A percentile compares a stretch with the other conserved stretches of the same genome.
Conservation (phyloP, 2,329 filamentous ascomycete species). For the Hypoxylon sp. region DNA sequence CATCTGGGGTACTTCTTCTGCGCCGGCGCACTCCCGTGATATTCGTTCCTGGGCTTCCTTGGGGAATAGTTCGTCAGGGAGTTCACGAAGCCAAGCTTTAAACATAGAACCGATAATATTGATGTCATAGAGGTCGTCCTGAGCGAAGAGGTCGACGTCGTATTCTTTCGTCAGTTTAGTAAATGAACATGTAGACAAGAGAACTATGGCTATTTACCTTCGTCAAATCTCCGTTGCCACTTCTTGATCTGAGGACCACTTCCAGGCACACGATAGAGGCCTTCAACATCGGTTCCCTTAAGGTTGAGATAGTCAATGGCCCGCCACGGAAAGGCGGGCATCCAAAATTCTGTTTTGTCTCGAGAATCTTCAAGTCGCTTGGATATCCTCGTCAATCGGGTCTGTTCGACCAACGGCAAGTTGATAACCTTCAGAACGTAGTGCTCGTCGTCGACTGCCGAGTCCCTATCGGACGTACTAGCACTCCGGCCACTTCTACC, state of each 20-base stretch:
- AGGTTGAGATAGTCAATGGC: slow-evolving; percentile 97
- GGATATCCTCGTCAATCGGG: slow-evolving; percentile 89
- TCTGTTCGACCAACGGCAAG: slow-evolving; percentile 87
- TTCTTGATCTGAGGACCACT: slow-evolving; percentile 92
- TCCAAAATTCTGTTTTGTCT: slow-evolving; percentile 99
- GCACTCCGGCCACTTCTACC: slow-evolving; percentile 81
- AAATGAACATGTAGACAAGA: slow-evolving; percentile 1
- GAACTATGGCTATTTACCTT: slow-evolving; percentile 64
- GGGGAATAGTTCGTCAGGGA: slow-evolving; percentile 95
- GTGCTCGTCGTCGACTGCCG: slow-evolving; percentile 80
- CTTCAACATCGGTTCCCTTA: slow-evolving; percentile 93
- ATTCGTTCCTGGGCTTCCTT: slow-evolving; percentile 85
- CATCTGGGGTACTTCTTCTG: slow-evolving; percentile 84
- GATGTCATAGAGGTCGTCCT: slow-evolving; percentile 91
- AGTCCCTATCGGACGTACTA: slow-evolving; percentile 75
- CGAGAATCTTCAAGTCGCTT: slow-evolving; percentile 87
- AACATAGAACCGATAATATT: slow-evolving; percentile 97
- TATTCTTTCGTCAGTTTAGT: slow-evolving; percentile 67
- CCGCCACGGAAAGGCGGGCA: slow-evolving; percentile 94
- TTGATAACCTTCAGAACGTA: slow-evolving; percentile 90
- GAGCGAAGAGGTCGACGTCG: slow-evolving; percentile 91
- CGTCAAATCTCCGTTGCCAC: slow-evolving; percentile 92
- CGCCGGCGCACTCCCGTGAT: slow-evolving; percentile 81
- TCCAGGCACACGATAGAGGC: slow-evolving; percentile 91
- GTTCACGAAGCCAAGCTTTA: slow-evolving; percentile 93